Evolutionary conservation across 768 basidiomycete genomes (phyloP).

Genomic region (Psilocybe cubensis): DNA sequence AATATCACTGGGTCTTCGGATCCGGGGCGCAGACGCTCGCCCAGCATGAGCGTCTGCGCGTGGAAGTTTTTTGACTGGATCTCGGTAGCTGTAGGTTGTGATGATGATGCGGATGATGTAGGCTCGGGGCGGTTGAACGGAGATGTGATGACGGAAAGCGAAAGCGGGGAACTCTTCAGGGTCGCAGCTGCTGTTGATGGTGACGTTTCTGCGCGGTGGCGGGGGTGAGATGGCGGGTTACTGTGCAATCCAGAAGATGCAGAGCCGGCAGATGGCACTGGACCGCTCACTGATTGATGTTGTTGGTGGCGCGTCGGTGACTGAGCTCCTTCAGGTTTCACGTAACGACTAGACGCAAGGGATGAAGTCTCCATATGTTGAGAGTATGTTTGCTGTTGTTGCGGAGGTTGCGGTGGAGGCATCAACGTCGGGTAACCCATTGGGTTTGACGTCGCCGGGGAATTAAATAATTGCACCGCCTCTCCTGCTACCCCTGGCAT

Average conservation of each 20-base stretch:
- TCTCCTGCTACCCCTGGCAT: constrained; percentile 34
- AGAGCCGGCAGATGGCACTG: constrained; percentile 20
- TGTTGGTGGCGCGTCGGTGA: constrained; percentile 22
- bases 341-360: constrained; percentile 20
- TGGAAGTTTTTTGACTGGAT: constrained; percentile 69
- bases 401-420: constrained; percentile 30
- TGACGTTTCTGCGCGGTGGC: constrained; percentile 27
- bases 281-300: constrained; percentile 14
- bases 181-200: constrained; percentile 18
- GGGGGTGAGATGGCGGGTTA: constrained; percentile 18
- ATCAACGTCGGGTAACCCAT: constrained; percentile 37
- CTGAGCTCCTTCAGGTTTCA: constrained; percentile 21
- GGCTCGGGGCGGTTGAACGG: constrained; percentile 35
- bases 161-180: constrained; percentile 37
- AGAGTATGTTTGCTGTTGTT: constrained; percentile 11
- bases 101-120: constrained; percentile 2
- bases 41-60: constrained; percentile 81
- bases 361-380: constrained; percentile 19
- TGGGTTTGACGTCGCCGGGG: constrained; percentile 23
- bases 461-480: constrained; percentile 31
- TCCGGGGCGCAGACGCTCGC: constrained; percentile 77
- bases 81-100: constrained; percentile 1
- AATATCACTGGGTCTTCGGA: constrained; percentile 44
- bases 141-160: constrained; percentile 44
- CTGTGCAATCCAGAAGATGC: constrained; percentile 23